These are phyloP conservation scores for Pelagomonas calceolata DNA, from an alignment of 108 stramenopile species.

Conservation along the genomic window DNA sequence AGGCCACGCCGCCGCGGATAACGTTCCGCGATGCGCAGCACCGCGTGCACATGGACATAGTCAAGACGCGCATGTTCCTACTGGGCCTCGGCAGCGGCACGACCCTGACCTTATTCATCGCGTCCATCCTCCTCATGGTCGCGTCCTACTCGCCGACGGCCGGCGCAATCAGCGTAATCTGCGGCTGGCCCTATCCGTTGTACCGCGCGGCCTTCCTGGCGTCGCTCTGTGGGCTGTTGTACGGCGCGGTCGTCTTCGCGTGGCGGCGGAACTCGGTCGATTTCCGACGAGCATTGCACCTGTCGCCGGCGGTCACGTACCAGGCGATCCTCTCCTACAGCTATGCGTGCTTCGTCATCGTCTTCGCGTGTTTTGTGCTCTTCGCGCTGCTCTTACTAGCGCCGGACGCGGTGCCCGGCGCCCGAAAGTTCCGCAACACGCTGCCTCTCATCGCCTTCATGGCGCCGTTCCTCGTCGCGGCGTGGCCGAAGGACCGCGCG, in stretches of 20 bases:
- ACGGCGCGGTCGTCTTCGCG: background rate
- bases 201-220: background rate
- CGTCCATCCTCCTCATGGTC: background rate
- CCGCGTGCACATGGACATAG: background rate
- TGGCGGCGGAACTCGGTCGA: background rate
- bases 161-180: background rate
- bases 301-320: background rate
- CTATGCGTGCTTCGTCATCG: background rate
- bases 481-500: background rate
- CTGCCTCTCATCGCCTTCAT: background rate
- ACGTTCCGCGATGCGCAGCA: background rate
- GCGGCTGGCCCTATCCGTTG: background rate
- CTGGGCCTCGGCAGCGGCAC: background rate
- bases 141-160: background rate
- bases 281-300: background rate
- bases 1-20: too few species aligned
- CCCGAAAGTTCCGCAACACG: background rate
- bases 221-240: background rate
- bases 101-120: background rate
- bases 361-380: background rate
- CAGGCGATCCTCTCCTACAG: background rate
- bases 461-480: background rate
- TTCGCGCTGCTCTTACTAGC: background rate
- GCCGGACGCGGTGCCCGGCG: background rate
- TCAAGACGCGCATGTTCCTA: background rate